A percentile compares a stretch with the other conserved stretches of the same genome.
phyloP scores from a whole-genome alignment of 192 early-diverging fungal genomes.

The Allomyces macrogynus region DNA sequence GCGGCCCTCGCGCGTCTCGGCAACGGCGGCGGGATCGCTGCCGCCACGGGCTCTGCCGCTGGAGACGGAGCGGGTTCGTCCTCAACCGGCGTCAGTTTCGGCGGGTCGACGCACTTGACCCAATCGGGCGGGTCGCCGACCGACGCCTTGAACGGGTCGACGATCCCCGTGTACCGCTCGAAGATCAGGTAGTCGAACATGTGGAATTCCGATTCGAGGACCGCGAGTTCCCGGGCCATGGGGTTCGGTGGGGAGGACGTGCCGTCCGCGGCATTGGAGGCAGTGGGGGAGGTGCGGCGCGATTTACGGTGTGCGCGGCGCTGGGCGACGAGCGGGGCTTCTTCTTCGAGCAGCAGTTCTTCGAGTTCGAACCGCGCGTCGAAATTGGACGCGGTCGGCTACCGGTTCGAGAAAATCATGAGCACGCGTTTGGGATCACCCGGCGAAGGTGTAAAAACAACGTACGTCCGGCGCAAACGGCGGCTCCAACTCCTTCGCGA shows the following conservation, averaged over 20 bases:
- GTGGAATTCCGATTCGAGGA: not conserved
- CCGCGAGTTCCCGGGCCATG: not conserved
- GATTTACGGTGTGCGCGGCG: no score
- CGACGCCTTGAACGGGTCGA: not conserved
- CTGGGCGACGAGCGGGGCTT: not conserved
- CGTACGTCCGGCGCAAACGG: slow-evolving; percentile 73
- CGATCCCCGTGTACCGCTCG: not conserved
- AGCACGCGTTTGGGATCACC: no score
- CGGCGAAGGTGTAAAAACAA: no score
- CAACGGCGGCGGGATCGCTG: no score
- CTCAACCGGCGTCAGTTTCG: not conserved
- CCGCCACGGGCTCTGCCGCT: no score
- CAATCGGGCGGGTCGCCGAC: not conserved
- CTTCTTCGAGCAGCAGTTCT: not conserved
- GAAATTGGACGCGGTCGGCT: slow-evolving; percentile 2
- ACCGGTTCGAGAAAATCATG: no score
- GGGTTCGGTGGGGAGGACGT: not conserved
- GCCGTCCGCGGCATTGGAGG: not conserved
- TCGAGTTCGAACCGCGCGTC: slow-evolving; percentile 8
- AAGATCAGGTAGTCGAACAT: not conserved
- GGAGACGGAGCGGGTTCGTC: no score
- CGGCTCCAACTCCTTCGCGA: slow-evolving; percentile 42
- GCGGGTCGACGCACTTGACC: not conserved
- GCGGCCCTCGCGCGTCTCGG: no score
- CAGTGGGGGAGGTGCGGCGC: no score